phyloP scores from a whole-genome alignment of 2,329 filamentous ascomycete species.

The Davidsoniella virescens region DNA sequence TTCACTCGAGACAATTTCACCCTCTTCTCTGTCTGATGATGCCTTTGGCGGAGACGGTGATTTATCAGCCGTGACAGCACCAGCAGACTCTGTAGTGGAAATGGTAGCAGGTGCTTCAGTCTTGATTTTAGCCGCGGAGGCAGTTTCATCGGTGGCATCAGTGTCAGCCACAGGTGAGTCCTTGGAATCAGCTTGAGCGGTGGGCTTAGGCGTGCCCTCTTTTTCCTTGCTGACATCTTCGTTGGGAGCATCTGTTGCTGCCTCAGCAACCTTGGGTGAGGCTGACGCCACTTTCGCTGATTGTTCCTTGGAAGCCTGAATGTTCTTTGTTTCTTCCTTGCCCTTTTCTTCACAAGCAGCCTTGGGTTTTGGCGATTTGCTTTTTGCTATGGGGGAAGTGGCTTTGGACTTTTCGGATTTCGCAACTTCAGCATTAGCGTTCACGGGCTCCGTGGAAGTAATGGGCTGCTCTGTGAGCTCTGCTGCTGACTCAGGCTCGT shows the following conservation, averaged over 20 bases:
- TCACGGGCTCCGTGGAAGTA: constrained; percentile 9
- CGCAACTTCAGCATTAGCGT: too few relatives aligned
- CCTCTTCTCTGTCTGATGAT: too few relatives aligned
- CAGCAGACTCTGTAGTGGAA: neutral
- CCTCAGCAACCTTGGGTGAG: neutral
- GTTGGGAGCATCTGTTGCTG: too few relatives aligned
- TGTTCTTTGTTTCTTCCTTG: constrained; percentile 12
- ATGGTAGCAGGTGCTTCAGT: neutral
- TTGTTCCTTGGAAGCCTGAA: neutral
- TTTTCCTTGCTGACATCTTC: too few relatives aligned
- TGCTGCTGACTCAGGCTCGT: constrained; percentile 6
- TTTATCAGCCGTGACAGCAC: neutral
- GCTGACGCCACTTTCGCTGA: neutral
- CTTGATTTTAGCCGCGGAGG: neutral
- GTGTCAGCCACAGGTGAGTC: neutral
- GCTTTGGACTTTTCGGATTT: constrained; percentile 7
- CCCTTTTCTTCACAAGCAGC: neutral
- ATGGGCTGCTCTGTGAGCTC: neutral
- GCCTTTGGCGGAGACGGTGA: too few relatives aligned
- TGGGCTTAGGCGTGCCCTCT: too few relatives aligned
- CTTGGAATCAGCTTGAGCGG: too few relatives aligned
- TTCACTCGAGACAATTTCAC: neutral
- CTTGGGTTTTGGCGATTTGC: constrained; percentile 15
- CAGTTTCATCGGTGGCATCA: neutral
- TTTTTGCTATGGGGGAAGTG: constrained; percentile 6